Conservation (phyloP, 2,329 filamentous ascomycete species). For the Curvularia sp. region DNA sequence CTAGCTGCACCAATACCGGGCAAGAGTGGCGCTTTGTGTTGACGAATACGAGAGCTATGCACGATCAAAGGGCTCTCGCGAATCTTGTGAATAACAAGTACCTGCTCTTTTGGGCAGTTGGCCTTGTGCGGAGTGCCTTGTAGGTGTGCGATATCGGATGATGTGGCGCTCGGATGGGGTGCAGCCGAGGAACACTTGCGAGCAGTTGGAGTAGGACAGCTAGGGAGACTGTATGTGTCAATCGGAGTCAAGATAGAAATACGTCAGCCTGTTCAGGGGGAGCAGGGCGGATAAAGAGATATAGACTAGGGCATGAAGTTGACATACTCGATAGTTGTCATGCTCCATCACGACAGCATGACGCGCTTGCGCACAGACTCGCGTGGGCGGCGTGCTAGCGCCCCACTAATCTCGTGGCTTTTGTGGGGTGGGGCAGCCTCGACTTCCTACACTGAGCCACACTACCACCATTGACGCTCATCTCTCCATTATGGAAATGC, state of each 20-base stretch:
- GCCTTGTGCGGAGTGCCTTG: slow-evolving; percentile 1
- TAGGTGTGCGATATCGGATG: slow-evolving; percentile 31
- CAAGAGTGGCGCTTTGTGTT: slow-evolving; percentile 19
- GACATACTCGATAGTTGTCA: too few species aligned
- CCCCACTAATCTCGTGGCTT: slow-evolving; percentile 1
- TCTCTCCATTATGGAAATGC: neutral
- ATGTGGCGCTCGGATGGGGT: slow-evolving; percentile 5
- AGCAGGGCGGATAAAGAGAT: neutral
- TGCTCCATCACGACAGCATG: slow-evolving; percentile 7
- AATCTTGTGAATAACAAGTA: slow-evolving; percentile 20
- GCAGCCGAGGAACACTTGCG: neutral
- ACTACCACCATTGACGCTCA: neutral
- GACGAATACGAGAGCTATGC: slow-evolving; percentile 27
- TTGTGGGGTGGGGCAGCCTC: slow-evolving; percentile 15
- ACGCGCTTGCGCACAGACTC: slow-evolving; percentile 7
- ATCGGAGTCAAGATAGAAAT: neutral
- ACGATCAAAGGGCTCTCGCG: slow-evolving; percentile 26
- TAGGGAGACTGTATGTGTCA: too few species aligned
- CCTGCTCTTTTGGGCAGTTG: slow-evolving; percentile 24
- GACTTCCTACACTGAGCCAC: slow-evolving; percentile 6
- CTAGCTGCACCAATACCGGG: slow-evolving; percentile 24
- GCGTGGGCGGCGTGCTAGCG: neutral
- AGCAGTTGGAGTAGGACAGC: neutral
- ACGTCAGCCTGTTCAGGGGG: neutral
- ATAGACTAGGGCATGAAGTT: neutral